Conservation (phyloP, 441 rosid genomes). For the Pelargonium cotyledonis region DNA sequence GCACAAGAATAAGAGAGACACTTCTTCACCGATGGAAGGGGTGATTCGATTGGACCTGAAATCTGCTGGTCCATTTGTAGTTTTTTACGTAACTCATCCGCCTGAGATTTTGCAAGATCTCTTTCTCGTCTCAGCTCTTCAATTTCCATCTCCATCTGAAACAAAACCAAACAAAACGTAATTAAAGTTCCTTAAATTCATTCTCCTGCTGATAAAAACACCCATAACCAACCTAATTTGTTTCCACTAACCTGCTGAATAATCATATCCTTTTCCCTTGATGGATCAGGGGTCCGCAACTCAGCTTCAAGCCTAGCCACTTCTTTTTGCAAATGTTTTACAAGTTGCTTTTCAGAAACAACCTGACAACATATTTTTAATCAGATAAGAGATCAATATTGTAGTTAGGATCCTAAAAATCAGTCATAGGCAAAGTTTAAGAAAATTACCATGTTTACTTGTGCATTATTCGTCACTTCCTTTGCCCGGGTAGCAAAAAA, state of each 20-base stretch:
- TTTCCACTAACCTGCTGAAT: constrained; percentile 58
- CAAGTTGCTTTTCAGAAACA: constrained; percentile 93
- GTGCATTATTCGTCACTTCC: constrained; percentile 98
- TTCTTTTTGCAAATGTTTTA: constrained; percentile 97
- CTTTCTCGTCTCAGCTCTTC: constrained; percentile 82
- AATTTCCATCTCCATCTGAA: constrained; percentile 87
- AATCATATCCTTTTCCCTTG: constrained; percentile 71
- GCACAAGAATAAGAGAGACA: constrained; percentile 79
- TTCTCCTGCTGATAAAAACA: background rate
- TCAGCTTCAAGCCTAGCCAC: constrained; percentile 93
- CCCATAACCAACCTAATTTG: background rate
- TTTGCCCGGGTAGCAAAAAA: constrained; percentile 93
- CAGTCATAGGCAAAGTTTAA: constrained; percentile 7
- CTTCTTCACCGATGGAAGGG: constrained; percentile 65
- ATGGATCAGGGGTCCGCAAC: constrained; percentile 87
- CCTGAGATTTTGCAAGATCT: constrained; percentile 73
- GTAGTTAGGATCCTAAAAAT: constrained; percentile 8
- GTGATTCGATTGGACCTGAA: constrained; percentile 43
- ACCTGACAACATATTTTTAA: constrained; percentile 37
- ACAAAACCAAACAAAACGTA: constrained; percentile 13
- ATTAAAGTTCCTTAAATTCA: background rate
- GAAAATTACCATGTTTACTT: constrained; percentile 82
- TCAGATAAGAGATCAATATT: constrained; percentile 10
- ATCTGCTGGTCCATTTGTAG: constrained; percentile 58
- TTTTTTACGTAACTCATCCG: constrained; percentile 70